Percentiles rank a stretch among this genome's conserved stretches.
Conservation (phyloP, 345 rosid species). For the Sisymbrium irio region DNA sequence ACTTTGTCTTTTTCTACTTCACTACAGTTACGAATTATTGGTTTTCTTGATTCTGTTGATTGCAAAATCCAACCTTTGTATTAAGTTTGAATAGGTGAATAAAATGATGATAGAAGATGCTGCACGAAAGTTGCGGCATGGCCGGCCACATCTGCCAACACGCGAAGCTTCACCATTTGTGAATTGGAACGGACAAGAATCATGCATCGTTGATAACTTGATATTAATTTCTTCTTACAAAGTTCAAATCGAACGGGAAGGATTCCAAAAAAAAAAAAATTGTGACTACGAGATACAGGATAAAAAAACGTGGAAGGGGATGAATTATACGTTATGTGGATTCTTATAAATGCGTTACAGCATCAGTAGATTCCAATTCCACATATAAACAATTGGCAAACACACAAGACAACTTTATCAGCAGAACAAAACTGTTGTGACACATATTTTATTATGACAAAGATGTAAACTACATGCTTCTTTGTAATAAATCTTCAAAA, state of each 20-base stretch:
- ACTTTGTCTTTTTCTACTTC: constrained; percentile 24
- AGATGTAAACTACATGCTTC: neutral
- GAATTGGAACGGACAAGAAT: neutral
- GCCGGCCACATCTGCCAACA: constrained; percentile 26
- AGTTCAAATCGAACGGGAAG: neutral
- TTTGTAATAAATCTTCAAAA: neutral
- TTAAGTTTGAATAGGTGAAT: constrained; percentile 1
- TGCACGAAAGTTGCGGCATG: constrained; percentile 15
- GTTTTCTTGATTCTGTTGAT: neutral
- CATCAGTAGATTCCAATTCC: neutral
- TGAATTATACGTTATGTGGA: constrained; percentile 7
- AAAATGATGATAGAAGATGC: constrained; percentile 14
- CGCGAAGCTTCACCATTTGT: constrained; percentile 16
- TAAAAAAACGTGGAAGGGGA: neutral
- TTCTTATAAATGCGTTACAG: neutral
- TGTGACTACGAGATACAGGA: neutral
- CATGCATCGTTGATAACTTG: neutral
- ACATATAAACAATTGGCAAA: neutral
- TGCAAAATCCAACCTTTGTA: neutral
- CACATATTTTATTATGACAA: neutral
- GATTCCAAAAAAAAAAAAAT: neutral
- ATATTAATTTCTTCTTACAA: neutral
- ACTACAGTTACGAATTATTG: constrained; percentile 19
- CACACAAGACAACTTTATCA: neutral
- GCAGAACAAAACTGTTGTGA: neutral